A percentile compares a stretch with the other conserved stretches of the same genome.
These are phyloP conservation scores for Starmerella roubikii DNA, from an alignment of 805 yeast species.

Conservation along the genomic window DNA sequence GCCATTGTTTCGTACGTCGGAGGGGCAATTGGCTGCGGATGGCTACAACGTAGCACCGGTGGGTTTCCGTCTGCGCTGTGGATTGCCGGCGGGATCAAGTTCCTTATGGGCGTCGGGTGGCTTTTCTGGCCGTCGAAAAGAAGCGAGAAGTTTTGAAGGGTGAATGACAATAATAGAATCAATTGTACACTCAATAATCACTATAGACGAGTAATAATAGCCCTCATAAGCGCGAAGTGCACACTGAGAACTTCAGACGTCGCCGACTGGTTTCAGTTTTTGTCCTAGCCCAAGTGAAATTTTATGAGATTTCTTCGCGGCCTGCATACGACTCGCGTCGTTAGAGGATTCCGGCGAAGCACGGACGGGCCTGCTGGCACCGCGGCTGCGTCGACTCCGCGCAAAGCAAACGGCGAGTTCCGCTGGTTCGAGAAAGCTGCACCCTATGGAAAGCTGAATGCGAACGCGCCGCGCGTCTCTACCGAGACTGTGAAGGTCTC, in stretches of 20 bases:
- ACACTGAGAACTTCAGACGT: too few relatives aligned
- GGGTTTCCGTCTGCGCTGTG: slow-evolving; percentile 12
- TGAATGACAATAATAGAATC: too few relatives aligned
- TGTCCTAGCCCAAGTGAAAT: neutral
- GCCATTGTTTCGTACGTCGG: slow-evolving; percentile 10
- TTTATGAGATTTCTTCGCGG: neutral
- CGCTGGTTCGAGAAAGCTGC: slow-evolving; percentile 19
- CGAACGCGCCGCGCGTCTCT: slow-evolving; percentile 14
- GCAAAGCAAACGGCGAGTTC: slow-evolving; percentile 18
- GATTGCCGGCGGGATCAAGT: slow-evolving; percentile 11
- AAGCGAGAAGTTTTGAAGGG: too few relatives aligned
- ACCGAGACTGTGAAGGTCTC: slow-evolving; percentile 2
- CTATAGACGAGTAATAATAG: too few relatives aligned
- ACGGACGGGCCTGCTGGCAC: slow-evolving; percentile 1
- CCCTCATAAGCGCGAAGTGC: too few relatives aligned
- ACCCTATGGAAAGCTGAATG: slow-evolving; percentile 15
- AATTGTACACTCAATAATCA: too few relatives aligned
- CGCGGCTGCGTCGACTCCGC: slow-evolving; percentile 15
- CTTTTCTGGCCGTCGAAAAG: slow-evolving; percentile 5
- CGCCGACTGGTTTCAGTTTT: too few relatives aligned
- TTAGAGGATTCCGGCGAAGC: neutral
- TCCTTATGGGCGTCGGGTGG: slow-evolving; percentile 5
- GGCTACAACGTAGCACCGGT: slow-evolving; percentile 11
- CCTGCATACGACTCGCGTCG: neutral
- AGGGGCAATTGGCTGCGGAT: slow-evolving; percentile 12